Evolutionary conservation across 2,329 filamentous ascomycete genomes (phyloP).

Genomic region (Penicillium thymicola): DNA sequence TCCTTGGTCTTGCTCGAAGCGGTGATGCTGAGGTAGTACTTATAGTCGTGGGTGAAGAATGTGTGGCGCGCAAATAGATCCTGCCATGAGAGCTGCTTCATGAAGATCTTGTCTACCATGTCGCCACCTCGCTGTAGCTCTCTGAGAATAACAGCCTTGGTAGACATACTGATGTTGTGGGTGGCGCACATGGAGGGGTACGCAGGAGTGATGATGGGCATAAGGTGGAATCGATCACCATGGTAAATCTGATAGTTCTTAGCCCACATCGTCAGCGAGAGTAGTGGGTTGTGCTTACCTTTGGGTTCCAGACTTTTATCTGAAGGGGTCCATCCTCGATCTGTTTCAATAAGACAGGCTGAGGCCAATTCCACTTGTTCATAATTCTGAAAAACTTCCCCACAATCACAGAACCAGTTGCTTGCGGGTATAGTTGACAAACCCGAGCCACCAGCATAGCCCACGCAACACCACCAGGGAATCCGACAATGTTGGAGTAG

Average conservation of each 20-base stretch:
- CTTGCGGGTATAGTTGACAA: constrained; percentile 93
- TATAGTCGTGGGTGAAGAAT: constrained; percentile 91
- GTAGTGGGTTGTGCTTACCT: constrained; percentile 50
- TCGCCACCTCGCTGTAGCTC: constrained; percentile 76
- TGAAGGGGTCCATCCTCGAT: constrained; percentile 79
- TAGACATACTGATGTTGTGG: constrained; percentile 86
- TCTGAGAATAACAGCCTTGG: constrained; percentile 75
- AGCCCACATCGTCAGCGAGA: neutral
- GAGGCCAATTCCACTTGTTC: constrained; percentile 87
- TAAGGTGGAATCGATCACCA: constrained; percentile 79
- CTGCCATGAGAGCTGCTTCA: constrained; percentile 74
- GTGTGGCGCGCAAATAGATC: constrained; percentile 85
- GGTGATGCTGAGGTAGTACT: constrained; percentile 90
- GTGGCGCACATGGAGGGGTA: constrained; percentile 98
- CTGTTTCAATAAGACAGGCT: constrained; percentile 83
- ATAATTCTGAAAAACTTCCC: constrained; percentile 94
- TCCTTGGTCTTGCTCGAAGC: constrained; percentile 80
- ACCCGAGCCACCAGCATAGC: constrained; percentile 95
- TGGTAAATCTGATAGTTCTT: constrained; percentile 63
- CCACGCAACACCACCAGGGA: constrained; percentile 95
- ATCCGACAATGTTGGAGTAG: constrained; percentile 94
- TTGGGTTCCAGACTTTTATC: constrained; percentile 91
- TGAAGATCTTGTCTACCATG: constrained; percentile 75
- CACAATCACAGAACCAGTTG: constrained; percentile 81
- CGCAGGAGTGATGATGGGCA: constrained; percentile 97